A percentile compares a stretch with the other conserved stretches of the same genome.
These are phyloP conservation scores for Hsuehochloa calcarea DNA, from an alignment of 176 grass and related monocot species.

Conservation along the genomic window DNA sequence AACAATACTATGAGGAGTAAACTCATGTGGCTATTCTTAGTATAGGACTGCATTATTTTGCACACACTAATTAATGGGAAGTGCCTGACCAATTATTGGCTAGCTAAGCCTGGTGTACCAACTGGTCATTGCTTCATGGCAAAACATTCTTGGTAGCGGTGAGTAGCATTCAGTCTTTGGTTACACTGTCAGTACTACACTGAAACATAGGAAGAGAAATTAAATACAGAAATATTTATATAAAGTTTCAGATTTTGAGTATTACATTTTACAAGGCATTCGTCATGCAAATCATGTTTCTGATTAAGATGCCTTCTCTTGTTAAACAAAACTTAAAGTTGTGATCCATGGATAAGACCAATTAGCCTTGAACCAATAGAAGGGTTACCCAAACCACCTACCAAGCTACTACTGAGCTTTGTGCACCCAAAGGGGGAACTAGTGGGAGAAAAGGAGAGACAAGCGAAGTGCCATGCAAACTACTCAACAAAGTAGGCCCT, in stretches of 20 bases:
- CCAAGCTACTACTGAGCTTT: constrained; percentile 31
- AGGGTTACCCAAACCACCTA: constrained; percentile 19
- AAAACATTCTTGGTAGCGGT: not conserved
- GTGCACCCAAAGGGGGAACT: constrained; percentile 44
- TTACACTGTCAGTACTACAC: constrained; percentile 15
- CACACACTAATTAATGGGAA: constrained; percentile 1
- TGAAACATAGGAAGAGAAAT: not conserved
- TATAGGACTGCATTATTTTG: not conserved
- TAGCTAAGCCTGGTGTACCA: not conserved
- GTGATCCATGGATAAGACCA: constrained; percentile 27
- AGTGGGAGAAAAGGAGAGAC: constrained; percentile 24
- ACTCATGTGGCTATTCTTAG: not conserved
- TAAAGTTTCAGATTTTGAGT: not conserved
- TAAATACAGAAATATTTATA: not conserved
- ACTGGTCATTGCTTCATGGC: not conserved
- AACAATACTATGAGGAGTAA: not conserved
- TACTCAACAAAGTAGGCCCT: constrained; percentile 23
- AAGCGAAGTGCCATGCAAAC: constrained; percentile 17
- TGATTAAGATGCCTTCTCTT: not conserved
- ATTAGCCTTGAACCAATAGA: constrained; percentile 1
- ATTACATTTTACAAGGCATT: not conserved
- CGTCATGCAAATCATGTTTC: constrained; percentile 29
- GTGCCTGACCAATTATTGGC: constrained; percentile 24
- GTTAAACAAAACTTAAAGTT: constrained; percentile 14
- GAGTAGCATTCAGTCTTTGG: not conserved